Evolutionary conservation across 192 early-diverging fungal species (phyloP).

Genomic region (Linderina pennispora): DNA sequence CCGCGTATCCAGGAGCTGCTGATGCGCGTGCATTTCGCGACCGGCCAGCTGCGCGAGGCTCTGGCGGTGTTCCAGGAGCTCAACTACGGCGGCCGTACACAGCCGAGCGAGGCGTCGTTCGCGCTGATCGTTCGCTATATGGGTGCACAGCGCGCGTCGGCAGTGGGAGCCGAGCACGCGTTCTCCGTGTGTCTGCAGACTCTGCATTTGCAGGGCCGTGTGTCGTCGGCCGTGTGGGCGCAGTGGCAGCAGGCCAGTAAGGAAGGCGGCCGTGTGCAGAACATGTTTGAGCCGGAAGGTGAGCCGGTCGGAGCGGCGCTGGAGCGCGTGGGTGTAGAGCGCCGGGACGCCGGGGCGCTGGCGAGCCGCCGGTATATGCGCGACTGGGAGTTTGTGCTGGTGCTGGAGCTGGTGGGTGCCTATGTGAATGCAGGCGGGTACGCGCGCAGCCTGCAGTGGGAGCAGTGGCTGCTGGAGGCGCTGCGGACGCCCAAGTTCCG

Average conservation of each 20-base stretch:
- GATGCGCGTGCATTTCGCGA: slow-evolving; percentile 22
- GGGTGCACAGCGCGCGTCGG: slow-evolving; percentile 13
- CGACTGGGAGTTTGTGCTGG: slow-evolving; percentile 27
- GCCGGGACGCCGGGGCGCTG: neutral
- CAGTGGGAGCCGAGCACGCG: slow-evolving; percentile 19
- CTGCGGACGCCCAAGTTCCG: neutral
- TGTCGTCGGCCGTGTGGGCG: slow-evolving; percentile 6
- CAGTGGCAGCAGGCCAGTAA: slow-evolving; percentile 1
- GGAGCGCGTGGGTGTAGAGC: neutral
- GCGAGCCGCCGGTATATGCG: slow-evolving; percentile 14
- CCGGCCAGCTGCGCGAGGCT: slow-evolving; percentile 6
- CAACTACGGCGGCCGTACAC: slow-evolving; percentile 4
- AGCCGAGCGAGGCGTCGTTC: slow-evolving; percentile 15
- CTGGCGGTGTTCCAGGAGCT: slow-evolving; percentile 15
- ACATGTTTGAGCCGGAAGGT: slow-evolving; percentile 9
- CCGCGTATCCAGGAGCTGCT: slow-evolving; percentile 25
- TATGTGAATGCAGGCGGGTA: slow-evolving; percentile 9
- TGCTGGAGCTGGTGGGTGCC: slow-evolving; percentile 17
- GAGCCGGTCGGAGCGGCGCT: slow-evolving; percentile 3
- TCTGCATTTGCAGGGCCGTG: slow-evolving; percentile 5
- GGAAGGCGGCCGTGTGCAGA: neutral
- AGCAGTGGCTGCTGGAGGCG: slow-evolving; percentile 19
- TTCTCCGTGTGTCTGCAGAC: slow-evolving; percentile 33
- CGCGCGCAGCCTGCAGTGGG: slow-evolving; percentile 9
- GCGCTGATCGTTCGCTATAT: slow-evolving; percentile 12